Percentiles rank a stretch among this genome's conserved stretches.
phyloP scores from a whole-genome alignment of 805 yeast genomes.

The Yamadazyma sp. region DNA sequence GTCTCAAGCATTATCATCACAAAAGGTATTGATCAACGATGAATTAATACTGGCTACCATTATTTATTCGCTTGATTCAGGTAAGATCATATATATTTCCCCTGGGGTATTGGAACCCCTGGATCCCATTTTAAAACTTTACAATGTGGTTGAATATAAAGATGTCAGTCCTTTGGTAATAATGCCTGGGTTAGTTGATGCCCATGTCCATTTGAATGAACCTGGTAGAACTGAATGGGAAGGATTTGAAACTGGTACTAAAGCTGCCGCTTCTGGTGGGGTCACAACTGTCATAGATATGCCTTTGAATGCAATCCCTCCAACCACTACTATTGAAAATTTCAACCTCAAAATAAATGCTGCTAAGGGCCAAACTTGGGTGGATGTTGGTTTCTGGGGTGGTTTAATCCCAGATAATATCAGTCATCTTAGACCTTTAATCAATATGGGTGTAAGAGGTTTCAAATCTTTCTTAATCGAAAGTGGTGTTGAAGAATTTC shows the following conservation, averaged over 20 bases:
- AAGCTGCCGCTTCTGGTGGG: conserved; percentile 93
- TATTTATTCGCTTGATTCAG: conserved; percentile 49
- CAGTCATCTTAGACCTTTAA: conserved; percentile 66
- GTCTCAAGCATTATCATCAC: conserved; percentile 65
- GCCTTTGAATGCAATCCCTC: conserved; percentile 96
- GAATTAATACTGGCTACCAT: conserved; percentile 57
- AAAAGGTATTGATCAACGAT: conserved; percentile 51
- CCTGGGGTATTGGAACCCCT: conserved; percentile 26
- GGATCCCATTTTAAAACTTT: conserved; percentile 40
- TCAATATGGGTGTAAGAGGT: conserved; percentile 86
- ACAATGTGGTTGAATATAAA: conserved; percentile 45
- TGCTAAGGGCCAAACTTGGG: conserved; percentile 82
- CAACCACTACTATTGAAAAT: conserved; percentile 82
- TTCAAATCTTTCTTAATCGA: conserved; percentile 91
- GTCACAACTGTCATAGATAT: conserved; percentile 94
- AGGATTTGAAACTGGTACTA: conserved; percentile 95
- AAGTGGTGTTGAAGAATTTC: conserved; percentile 95
- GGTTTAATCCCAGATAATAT: conserved; percentile 83
- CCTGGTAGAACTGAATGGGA: conserved; percentile 99
- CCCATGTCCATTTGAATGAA: conserved; percentile 93
- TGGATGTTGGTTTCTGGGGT: conserved; percentile 96
- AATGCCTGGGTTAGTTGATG: conserved; percentile 89
- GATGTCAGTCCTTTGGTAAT: conserved; percentile 62
- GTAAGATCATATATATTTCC: conserved; percentile 54
- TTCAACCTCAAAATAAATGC: conserved; percentile 73